Evolutionary conservation across 2,329 filamentous ascomycete genomes (phyloP), one percentile per base, ranked within the genome.

Genomic region (Dactylellina cionopaga): DNA sequence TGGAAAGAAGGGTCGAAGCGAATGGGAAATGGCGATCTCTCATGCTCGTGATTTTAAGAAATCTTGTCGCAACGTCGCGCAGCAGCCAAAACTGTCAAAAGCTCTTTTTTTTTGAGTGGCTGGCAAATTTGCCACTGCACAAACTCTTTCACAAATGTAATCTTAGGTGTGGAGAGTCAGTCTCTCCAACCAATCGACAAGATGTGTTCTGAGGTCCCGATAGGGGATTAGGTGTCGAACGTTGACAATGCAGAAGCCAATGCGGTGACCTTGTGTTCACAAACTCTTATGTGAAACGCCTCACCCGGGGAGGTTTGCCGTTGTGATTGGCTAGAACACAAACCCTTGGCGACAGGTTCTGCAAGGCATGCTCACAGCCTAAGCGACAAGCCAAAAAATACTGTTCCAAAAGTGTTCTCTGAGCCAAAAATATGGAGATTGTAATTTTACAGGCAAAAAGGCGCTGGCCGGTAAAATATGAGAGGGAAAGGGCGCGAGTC

Each of bases 251-350:
- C 35, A 25, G 37, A 59, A 62, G 43, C 65, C 65, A 70, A 70
- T 70, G 33, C 33, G 43, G 22, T 31, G 44, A 25, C 56, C 44
- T 43, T 44, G 66, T 58, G 39, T 15, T 13, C 35, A 52, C 41
- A 47, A 29, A 22, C 52, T 52, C 56, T 60, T 52, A 72, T 37
- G 22, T 72, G 68, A 72, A 64, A 72, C 68, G 68, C 68, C 44
- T 52, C 51, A 65, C 29, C 59, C 59, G 68, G 51, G n/a, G n/a
- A 46, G 25, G 3, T 5, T n/a, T 15, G 37, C 31, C n/a, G 1
- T n/a, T 58, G 10, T 72, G 59, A 72, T 72, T 72, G 68, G 68
- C 13, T 31, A 49, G 41, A n/a, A 49, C 37, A 60, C 11, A 22
- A 24, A 15, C 66, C 51, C 52, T 49, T 58, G 54, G 22, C 46